Evolutionary conservation across 352 stramenopile genomes (phyloP).

Genomic region (Thraustotheca clavata): DNA sequence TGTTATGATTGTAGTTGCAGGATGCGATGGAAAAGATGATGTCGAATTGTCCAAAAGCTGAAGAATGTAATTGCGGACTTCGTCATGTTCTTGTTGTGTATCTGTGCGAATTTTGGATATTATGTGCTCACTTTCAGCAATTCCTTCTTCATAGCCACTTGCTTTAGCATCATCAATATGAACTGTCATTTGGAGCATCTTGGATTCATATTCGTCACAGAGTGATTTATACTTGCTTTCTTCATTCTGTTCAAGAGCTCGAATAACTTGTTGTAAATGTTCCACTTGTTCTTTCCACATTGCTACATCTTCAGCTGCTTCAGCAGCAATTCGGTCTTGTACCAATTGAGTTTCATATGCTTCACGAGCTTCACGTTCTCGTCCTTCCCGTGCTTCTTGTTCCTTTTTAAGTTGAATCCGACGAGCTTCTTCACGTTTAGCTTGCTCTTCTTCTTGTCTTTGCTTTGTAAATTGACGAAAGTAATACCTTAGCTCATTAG

Average conservation of each 20-base stretch:
- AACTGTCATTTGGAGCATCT: slow-evolving; percentile 57
- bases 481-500: slow-evolving; percentile 37
- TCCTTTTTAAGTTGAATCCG: slow-evolving; percentile 23
- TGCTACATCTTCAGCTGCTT: slow-evolving; percentile 34
- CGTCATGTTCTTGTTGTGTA: neutral
- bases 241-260: slow-evolving; percentile 36
- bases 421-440: slow-evolving; percentile 29
- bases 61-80: neutral
- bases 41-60: neutral
- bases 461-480: slow-evolving; percentile 49
- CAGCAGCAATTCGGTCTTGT: slow-evolving; percentile 29
- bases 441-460: slow-evolving; percentile 24
- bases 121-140: slow-evolving; percentile 65
- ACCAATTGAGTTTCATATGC: slow-evolving; percentile 35
- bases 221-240: slow-evolving; percentile 53
- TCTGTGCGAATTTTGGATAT: slow-evolving; percentile 37
- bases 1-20: neutral
- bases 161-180: slow-evolving; percentile 69
- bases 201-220: slow-evolving; percentile 61
- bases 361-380: slow-evolving; percentile 23
- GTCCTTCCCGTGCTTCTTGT: slow-evolving; percentile 21
- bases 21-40: neutral
- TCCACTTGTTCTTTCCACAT: slow-evolving; percentile 68
- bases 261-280: slow-evolving; percentile 53
- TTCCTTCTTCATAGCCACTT: slow-evolving; percentile 60